Percentiles rank a stretch among this genome's conserved stretches.
These are phyloP conservation scores for Auricularia auricula-judae DNA, from an alignment of 768 basidiomycete genomes.

Conservation along the genomic window DNA sequence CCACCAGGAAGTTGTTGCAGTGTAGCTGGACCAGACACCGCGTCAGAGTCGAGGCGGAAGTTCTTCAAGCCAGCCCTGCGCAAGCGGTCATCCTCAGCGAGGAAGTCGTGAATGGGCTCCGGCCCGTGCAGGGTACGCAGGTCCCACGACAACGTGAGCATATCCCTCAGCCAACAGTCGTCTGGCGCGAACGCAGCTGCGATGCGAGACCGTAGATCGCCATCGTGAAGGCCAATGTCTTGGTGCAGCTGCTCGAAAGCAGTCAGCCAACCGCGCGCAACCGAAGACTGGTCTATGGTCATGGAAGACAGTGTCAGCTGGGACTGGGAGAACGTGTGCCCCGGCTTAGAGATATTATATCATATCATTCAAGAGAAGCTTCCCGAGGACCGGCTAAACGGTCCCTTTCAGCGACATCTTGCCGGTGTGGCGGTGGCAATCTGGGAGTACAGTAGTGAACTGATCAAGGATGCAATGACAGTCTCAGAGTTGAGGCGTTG, in stretches of 20 bases:
- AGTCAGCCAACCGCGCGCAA: background rate
- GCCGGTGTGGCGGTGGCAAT: no score
- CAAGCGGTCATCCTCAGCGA: conserved; percentile 9
- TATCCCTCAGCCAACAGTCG: conserved; percentile 18
- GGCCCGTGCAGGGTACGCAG: conserved; percentile 25
- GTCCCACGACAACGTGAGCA: conserved; percentile 34
- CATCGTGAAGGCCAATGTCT: background rate
- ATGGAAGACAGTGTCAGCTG: background rate
- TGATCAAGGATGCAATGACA: no score
- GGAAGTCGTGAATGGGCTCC: conserved; percentile 24
- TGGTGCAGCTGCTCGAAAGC: background rate
- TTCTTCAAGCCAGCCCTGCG: background rate
- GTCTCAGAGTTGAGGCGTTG: no score
- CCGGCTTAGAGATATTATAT: no score
- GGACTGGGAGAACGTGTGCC: no score
- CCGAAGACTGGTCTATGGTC: background rate
- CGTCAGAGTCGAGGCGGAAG: conserved; percentile 5
- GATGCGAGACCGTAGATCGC: background rate
- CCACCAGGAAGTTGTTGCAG: conserved; percentile 18
- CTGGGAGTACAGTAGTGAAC: no score
- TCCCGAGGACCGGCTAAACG: no score
- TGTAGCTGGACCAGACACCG: conserved; percentile 10
- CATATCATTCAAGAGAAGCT: no score
- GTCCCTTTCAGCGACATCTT: no score
- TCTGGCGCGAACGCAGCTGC: background rate